A percentile compares a stretch with the other conserved stretches of the same genome.
Evolutionary conservation across 1,139 yeast species (phyloP).

Genomic region (Zygosaccharomyces pseudobailii): DNA sequence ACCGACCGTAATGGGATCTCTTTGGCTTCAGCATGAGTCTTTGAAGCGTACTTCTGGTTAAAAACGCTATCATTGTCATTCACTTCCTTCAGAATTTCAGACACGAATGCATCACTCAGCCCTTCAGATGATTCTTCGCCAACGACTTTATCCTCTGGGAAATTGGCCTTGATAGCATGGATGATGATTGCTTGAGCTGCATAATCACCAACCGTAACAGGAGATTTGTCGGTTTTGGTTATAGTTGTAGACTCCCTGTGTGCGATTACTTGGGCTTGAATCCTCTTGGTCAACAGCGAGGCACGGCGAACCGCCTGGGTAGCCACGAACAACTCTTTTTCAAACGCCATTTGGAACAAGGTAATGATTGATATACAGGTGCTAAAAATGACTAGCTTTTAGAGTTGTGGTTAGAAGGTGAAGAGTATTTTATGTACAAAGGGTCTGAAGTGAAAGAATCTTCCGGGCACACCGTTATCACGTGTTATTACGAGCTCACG

Average conservation of each 20-base stretch:
- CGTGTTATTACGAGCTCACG: conserved; percentile 8
- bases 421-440: background rate
- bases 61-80: conserved; percentile 37
- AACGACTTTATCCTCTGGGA: conserved; percentile 80
- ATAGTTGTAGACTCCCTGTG: conserved; percentile 56
- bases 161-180: conserved; percentile 70
- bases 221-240: conserved; percentile 83
- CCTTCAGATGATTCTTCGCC: conserved; percentile 89
- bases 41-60: conserved; percentile 11
- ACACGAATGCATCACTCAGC: conserved; percentile 47
- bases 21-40: conserved; percentile 37
- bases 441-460: background rate
- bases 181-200: conserved; percentile 94
- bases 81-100: conserved; percentile 49
- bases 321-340: conserved; percentile 68
- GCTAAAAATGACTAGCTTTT: background rate
- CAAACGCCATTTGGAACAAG: conserved; percentile 30
- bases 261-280: conserved; percentile 61
- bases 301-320: conserved; percentile 90
- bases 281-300: conserved; percentile 65
- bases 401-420: background rate
- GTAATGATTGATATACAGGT: background rate
- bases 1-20: conserved; percentile 34
- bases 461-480: background rate
- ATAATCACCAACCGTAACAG: conserved; percentile 95